phyloP scores from a whole-genome alignment of 129 eudicot genomes.

The Sambucus nigra region DNA sequence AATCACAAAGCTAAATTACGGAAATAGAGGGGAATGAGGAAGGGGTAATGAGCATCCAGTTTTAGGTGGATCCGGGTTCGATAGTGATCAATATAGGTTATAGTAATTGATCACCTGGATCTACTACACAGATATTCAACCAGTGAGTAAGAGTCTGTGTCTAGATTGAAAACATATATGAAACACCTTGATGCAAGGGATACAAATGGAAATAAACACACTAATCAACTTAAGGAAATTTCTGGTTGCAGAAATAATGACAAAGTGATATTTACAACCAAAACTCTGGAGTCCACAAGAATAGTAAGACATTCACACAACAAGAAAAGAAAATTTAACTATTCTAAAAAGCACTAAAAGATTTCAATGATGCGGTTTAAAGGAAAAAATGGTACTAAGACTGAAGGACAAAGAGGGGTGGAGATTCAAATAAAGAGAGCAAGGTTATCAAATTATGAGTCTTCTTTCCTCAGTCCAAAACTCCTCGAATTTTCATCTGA shows the following conservation, averaged over 20 bases:
- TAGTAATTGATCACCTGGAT: slow-evolving; percentile 63
- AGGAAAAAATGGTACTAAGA: too few species aligned
- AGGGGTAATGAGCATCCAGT: too few species aligned
- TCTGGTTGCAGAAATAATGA: not conserved
- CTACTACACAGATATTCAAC: slow-evolving; percentile 52
- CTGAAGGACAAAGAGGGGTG: too few species aligned
- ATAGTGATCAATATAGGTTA: slow-evolving; percentile 4
- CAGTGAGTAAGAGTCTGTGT: slow-evolving; percentile 58
- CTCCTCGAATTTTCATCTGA: too few species aligned
- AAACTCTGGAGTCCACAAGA: not conserved
- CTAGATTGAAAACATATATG: slow-evolving; percentile 26
- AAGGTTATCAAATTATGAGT: not conserved
- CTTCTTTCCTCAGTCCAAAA: too few species aligned
- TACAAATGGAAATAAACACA: not conserved
- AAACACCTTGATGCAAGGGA: not conserved
- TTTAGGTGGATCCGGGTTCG: too few species aligned
- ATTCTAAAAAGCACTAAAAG: not conserved
- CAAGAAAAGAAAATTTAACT: not conserved
- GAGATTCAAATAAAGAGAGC: not conserved
- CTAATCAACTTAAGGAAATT: not conserved
- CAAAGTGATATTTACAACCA: slow-evolving; percentile 1
- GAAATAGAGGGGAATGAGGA: too few species aligned
- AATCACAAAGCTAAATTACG: too few species aligned
- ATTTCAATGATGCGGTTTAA: not conserved
- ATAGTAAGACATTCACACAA: not conserved